Percentiles rank a stretch among this genome's conserved stretches.
Conservation (phyloP, 2,329 filamentous ascomycete genomes). For the Trichoderma sp. region DNA sequence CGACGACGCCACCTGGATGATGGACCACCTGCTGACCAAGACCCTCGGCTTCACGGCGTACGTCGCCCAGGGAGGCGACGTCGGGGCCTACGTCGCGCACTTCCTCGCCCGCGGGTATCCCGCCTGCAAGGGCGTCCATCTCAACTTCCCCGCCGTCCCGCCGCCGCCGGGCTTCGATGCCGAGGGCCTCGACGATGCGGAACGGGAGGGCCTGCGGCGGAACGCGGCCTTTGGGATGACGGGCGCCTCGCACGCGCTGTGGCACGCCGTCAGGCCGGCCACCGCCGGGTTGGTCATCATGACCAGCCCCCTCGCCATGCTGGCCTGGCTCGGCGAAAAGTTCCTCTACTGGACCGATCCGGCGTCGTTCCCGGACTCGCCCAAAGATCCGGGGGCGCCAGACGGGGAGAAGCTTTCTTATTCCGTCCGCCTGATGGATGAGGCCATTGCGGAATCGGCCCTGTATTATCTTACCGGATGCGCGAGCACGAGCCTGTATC, state of each 20-base stretch:
- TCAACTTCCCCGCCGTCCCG: neutral
- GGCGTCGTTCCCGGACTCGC: neutral
- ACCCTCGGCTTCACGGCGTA: constrained; percentile 6
- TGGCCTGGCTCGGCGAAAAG: constrained; percentile 16
- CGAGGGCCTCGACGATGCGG: neutral
- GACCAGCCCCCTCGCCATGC: constrained; percentile 1
- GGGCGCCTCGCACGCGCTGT: neutral
- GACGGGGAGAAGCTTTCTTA: neutral
- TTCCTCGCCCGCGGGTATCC: neutral
- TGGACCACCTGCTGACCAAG: constrained; percentile 13
- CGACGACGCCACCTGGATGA: neutral
- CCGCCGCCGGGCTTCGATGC: neutral
- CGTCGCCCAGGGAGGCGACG: constrained; percentile 14
- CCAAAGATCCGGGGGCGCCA: neutral
- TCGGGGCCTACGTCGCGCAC: constrained; percentile 2
- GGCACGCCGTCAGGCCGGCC: neutral
- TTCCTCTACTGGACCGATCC: constrained; percentile 12
- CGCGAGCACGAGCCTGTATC: neutral
- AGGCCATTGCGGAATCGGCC: neutral
- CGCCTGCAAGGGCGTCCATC: neutral
- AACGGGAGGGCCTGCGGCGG: neutral
- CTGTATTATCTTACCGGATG: constrained; percentile 1
- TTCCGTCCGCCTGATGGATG: constrained; percentile 13
- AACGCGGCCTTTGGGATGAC: neutral
- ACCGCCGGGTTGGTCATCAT: constrained; percentile 2